Evolutionary conservation across 2,329 filamentous ascomycete species (phyloP), one percentile per base, ranked within the genome.

Genomic region (Ciborinia camelliae): DNA sequence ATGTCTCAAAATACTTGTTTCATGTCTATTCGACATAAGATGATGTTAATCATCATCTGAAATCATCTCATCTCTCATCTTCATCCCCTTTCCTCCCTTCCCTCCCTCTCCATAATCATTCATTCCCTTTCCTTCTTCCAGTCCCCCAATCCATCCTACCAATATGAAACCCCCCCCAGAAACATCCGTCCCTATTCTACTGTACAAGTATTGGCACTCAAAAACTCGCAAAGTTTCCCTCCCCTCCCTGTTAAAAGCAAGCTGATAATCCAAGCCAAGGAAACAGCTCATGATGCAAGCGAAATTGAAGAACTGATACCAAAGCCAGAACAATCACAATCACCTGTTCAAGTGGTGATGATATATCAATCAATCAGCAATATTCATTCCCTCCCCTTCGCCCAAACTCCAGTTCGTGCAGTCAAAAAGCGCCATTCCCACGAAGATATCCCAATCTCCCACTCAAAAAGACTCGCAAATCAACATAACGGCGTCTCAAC

Each of bases 401-500:
- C 41, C 45, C 28, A 58, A 63, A 63, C 61, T 45, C 61, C 61
- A 58, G 28, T 35, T 47, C 61, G 45, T 58, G 52, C 61, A 63
- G 26, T 47, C 14, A 47, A 45, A 58, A 58, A 50, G 61, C 61
- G 61, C 61, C 61, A 39, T 57, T 58, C 23, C 45, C 54, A 23
- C 8, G 39, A 39, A 28, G 61, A 55, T 35, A 54, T 54, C 41
- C n/a, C 41, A 48, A 37, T 48, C 51, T 39, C 41, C 61, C 30
- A 50, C 23, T 45, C n/a, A 35, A 51, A 39, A 57, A 35, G 28
- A 48, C 35, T 28, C 43, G 28, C 62, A 63, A 43, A 47, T 30
- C 26, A 32, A 48, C 48, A n/a, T 39, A 26, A 58, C 15, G 35
- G 15, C 20, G 35, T 58, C 12, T 58, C 52, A 63, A 58, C 54